Percentiles rank a stretch among this genome's conserved stretches.
Evolutionary conservation across 2,329 filamentous ascomycete genomes (phyloP).

Genomic region (Microdochium nivale): DNA sequence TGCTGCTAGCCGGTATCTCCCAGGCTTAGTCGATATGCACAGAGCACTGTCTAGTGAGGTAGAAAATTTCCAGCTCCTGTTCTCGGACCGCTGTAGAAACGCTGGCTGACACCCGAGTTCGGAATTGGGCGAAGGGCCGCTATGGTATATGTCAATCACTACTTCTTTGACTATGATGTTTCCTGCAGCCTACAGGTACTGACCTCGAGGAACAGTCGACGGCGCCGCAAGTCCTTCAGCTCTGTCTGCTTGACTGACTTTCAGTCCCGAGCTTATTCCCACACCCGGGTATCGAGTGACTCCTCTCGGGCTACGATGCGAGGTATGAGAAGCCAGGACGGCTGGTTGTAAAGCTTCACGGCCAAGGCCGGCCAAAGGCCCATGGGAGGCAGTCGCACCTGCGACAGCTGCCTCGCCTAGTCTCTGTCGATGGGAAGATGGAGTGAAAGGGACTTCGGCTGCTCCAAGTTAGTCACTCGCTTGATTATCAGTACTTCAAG

Average conservation of each 20-base stretch:
- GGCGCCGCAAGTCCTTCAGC: not conserved
- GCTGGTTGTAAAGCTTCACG: not conserved
- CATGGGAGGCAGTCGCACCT: constrained; percentile 20
- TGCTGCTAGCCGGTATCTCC: too few species aligned
- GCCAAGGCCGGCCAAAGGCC: constrained; percentile 16
- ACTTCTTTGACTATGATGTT: not conserved
- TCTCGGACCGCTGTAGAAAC: not conserved
- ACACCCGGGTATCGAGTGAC: not conserved
- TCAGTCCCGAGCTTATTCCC: not conserved
- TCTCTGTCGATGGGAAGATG: constrained; percentile 23
- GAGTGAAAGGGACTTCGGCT: constrained; percentile 22
- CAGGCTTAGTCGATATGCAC: too few species aligned
- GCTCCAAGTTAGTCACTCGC: not conserved
- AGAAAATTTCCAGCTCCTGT: not conserved
- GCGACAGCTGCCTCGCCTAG: constrained; percentile 12
- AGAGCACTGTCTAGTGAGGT: too few species aligned
- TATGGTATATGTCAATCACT: not conserved
- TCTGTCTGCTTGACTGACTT: not conserved
- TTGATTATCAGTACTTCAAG: not conserved
- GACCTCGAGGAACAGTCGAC: not conserved
- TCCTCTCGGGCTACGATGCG: not conserved
- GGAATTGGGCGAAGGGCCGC: not conserved
- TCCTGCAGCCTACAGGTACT: not conserved
- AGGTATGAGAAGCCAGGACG: not conserved
- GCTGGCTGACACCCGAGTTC: not conserved